Evolutionary conservation across 1,284 basidiomycete species (phyloP), one percentile per base, ranked within the genome.

Genomic region (Flammula alnicola): DNA sequence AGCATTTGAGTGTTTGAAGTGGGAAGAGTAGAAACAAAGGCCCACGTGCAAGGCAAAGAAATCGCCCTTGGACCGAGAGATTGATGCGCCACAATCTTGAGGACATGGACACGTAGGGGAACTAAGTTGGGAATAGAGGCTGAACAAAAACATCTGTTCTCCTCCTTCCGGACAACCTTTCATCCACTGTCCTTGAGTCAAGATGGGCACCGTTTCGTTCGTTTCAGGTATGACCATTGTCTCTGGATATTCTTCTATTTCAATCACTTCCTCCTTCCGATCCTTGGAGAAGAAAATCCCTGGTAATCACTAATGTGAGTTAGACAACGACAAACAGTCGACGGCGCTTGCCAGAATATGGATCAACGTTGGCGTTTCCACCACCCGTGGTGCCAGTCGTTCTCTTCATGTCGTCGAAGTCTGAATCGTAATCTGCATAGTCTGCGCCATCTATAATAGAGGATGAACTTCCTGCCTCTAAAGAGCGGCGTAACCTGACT

Each of bases 151-250:
- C 51, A 83, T 84, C 64, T 96, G 93, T 67, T 95, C 93, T 61
- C 86, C 86, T 51, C 91, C 92, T 67, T 95, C 93, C 0, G 93
- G 92, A 67, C 93, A 95, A 7, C 93, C 93, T 65, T 91, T 93
- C 93, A 95, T 95, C 93, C 93, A 96, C 63, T 93, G 86, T n/a
- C 89, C 89, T 66, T 91, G 88, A 17, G 86, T 86, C 79, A 95
- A 83, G 31, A 94, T 70, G 50, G 81, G 81, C 19, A 87, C 75
- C 12, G 69, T 67, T 53, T 80, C 76, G 40, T 68, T 68, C 11
- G 64, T 66, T 36, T 73, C 79, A 3, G 74, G 67, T 19, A 88
- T 63, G 26, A 65, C 54, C 27, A 76, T 71, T 3, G 72, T 66
- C 64, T 90, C 87, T 5, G 87, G 77, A 47, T 86, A 80, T 66